A percentile compares a stretch with the other conserved stretches of the same genome.
phyloP scores from a whole-genome alignment of 192 early-diverging fungal species.

The Gamsiella multidivaricata region DNA sequence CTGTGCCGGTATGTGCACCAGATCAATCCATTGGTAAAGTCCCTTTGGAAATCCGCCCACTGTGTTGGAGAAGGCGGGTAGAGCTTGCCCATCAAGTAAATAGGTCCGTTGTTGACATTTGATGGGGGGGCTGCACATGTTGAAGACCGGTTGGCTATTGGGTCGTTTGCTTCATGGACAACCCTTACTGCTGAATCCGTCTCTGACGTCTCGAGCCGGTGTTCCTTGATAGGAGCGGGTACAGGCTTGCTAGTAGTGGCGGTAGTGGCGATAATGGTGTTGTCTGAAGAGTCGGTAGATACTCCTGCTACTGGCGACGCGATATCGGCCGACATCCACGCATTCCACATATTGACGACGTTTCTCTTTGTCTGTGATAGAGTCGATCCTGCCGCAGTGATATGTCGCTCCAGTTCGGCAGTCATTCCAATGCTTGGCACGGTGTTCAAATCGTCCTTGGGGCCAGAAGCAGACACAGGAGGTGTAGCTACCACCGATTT shows the following conservation, averaged over 20 bases:
- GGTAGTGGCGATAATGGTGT: background rate
- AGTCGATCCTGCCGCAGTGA: conserved; percentile 6
- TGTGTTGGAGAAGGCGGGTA: conserved; percentile 46
- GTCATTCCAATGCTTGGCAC: conserved; percentile 1
- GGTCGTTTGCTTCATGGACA: conserved; percentile 25
- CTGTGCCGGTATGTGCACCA: conserved; percentile 95
- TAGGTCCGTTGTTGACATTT: conserved; percentile 22
- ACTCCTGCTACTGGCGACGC: conserved; percentile 10
- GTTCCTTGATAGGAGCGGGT: too few relatives aligned
- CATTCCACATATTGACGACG: conserved; percentile 52
- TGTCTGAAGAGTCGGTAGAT: conserved; percentile 9
- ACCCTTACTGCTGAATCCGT: conserved; percentile 5
- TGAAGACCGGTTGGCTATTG: conserved; percentile 20
- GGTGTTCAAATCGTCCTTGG: background rate
- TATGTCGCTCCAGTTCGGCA: background rate
- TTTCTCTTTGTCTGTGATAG: conserved; percentile 31
- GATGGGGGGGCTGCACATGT: conserved; percentile 25
- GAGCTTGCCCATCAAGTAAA: conserved; percentile 45
- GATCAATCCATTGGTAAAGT: conserved; percentile 79
- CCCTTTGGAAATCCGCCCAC: conserved; percentile 71
- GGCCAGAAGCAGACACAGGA: background rate
- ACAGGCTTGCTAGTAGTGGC: too few relatives aligned
- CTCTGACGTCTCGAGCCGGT: background rate
- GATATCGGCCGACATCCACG: conserved; percentile 49
- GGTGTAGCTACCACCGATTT: background rate